phyloP scores from a whole-genome alignment of 2,329 filamentous ascomycete genomes.

The Emergomyces africanus region DNA sequence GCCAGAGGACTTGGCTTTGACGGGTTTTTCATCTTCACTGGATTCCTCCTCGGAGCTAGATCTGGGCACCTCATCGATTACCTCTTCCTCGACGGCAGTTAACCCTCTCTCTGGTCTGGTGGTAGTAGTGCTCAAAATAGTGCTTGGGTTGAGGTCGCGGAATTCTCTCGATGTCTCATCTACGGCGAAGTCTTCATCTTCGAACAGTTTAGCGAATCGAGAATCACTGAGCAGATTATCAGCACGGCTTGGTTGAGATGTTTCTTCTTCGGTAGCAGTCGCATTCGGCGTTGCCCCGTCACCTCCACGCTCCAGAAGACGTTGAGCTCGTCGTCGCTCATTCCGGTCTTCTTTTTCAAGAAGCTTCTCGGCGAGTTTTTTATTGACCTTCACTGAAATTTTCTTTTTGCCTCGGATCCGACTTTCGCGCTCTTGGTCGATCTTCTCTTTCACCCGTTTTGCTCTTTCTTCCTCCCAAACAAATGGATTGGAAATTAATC shows the following conservation, averaged over 20 bases:
- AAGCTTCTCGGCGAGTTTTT: slow-evolving; percentile 49
- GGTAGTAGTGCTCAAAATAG: slow-evolving; percentile 30
- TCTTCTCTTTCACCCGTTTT: slow-evolving; percentile 86
- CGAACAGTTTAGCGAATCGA: slow-evolving; percentile 79
- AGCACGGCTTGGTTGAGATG: not conserved
- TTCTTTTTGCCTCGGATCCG: slow-evolving; percentile 92
- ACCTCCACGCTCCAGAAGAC: slow-evolving; percentile 42
- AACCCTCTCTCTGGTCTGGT: slow-evolving; percentile 36
- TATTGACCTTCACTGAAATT: slow-evolving; percentile 78
- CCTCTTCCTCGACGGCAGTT: slow-evolving; percentile 52
- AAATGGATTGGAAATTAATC: slow-evolving; percentile 85
- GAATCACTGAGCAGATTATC: slow-evolving; percentile 63
- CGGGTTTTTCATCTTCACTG: slow-evolving; percentile 18
- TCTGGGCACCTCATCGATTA: slow-evolving; percentile 37
- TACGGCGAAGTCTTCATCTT: slow-evolving; percentile 84
- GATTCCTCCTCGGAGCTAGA: slow-evolving; percentile 28
- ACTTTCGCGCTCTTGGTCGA: slow-evolving; percentile 92
- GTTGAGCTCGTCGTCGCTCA: slow-evolving; percentile 32
- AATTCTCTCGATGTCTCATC: slow-evolving; percentile 86
- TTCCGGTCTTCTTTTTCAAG: slow-evolving; percentile 47
- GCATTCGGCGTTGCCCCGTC: slow-evolving; percentile 34
- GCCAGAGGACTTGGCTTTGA: slow-evolving; percentile 21
- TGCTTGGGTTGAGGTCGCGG: slow-evolving; percentile 78
- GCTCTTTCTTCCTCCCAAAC: slow-evolving; percentile 84
- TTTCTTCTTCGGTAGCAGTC: slow-evolving; percentile 12